Percentiles rank a stretch among this genome's conserved stretches.
These are phyloP conservation scores for Vigna nakashimae DNA, from an alignment of 306 rosid genomes.

Conservation along the genomic window DNA sequence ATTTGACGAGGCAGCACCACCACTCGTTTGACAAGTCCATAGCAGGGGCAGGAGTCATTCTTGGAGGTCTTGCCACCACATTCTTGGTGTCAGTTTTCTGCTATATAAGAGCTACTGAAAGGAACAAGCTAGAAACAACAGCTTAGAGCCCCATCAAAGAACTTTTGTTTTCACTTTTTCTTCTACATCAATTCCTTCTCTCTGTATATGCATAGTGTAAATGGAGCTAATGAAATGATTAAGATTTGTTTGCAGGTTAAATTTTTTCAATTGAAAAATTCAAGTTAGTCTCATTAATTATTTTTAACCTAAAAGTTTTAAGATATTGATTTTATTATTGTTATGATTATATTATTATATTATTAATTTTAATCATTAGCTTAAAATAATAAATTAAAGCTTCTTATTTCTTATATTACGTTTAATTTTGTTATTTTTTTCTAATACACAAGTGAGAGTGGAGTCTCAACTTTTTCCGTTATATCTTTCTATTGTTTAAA, in stretches of 20 bases:
- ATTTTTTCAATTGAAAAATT: too few relatives aligned
- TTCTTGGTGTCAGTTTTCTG: conserved; percentile 73
- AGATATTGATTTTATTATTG: too few relatives aligned
- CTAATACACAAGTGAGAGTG: too few relatives aligned
- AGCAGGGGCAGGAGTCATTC: conserved; percentile 82
- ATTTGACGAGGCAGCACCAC: conserved; percentile 48
- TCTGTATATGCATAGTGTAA: conserved; percentile 33
- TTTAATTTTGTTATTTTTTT: too few relatives aligned
- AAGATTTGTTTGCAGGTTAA: not conserved
- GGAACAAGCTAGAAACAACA: conserved; percentile 45
- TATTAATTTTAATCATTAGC: too few relatives aligned
- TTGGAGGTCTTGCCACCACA: conserved; percentile 86
- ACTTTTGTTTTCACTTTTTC: conserved; percentile 1
- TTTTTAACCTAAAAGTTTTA: too few relatives aligned
- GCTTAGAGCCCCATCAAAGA: not conserved
- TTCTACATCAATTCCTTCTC: conserved; percentile 12
- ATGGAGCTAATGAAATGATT: conserved; percentile 34
- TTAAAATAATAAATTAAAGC: too few relatives aligned
- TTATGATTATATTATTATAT: too few relatives aligned
- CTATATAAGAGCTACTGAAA: conserved; percentile 79
- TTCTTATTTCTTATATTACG: too few relatives aligned
- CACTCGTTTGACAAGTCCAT: conserved; percentile 69
- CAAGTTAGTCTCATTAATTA: too few relatives aligned
- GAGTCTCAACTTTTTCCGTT: too few relatives aligned
- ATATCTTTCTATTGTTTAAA: too few relatives aligned